phyloP scores from a whole-genome alignment of 163 green algal species.

The Prototheca cutis region DNA sequence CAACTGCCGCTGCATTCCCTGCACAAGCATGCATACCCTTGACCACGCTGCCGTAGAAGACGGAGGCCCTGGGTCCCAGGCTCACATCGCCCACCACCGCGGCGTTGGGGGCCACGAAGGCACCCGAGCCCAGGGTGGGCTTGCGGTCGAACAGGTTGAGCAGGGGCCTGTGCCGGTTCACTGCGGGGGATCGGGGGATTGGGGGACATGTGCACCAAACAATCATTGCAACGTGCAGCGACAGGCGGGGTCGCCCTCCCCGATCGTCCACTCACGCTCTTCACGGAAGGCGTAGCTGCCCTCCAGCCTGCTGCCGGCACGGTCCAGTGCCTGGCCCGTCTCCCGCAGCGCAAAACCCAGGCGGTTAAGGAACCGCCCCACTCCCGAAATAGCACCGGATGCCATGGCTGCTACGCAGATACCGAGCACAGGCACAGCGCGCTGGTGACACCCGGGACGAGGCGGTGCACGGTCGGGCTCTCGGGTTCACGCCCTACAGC shows the following conservation, averaged over 20 bases:
- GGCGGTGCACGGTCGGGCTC: no score
- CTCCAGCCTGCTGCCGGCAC: constrained; percentile 68
- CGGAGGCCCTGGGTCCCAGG: constrained; percentile 64
- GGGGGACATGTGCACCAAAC: no score
- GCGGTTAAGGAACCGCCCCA: constrained; percentile 31
- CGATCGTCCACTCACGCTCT: constrained; percentile 32
- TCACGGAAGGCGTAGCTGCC: constrained; percentile 77
- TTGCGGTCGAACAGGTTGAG: constrained; percentile 16
- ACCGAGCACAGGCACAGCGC: no score
- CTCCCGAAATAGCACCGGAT: no score
- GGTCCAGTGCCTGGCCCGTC: constrained; percentile 85
- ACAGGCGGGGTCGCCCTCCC: background rate
- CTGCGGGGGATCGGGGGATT: no score
- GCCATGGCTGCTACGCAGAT: no score
- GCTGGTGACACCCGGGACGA: background rate
- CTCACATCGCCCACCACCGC: constrained; percentile 83
- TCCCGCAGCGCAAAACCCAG: constrained; percentile 74
- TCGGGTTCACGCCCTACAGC: no score
- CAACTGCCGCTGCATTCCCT: no score
- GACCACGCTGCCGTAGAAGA: constrained; percentile 91
- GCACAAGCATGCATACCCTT: no score
- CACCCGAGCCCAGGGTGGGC: constrained; percentile 40
- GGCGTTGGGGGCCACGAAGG: constrained; percentile 85
- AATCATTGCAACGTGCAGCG: no score
- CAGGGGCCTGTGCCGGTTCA: constrained; percentile 34